Conservation (phyloP, 1,284 basidiomycete genomes). For the Moesziomyces antarcticus region DNA sequence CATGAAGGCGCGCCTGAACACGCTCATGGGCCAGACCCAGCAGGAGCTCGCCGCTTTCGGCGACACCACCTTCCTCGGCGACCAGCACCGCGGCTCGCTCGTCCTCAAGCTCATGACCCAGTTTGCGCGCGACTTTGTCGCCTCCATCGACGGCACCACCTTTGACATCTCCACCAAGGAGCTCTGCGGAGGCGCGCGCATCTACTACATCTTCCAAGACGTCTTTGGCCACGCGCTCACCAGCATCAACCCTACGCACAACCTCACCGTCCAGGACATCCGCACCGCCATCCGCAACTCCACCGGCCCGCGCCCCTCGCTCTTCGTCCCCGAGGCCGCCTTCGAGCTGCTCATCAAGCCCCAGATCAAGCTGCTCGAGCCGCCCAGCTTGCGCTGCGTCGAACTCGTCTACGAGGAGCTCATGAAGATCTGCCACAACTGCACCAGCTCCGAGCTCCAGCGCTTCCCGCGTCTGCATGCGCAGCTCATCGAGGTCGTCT, state of each 20-base stretch:
- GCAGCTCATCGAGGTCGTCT: constrained; percentile 95
- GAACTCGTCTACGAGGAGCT: constrained; percentile 99
- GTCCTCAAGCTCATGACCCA: constrained; percentile 90
- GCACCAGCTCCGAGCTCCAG: constrained; percentile 91
- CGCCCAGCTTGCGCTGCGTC: constrained; percentile 92
- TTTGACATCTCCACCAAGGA: constrained; percentile 98
- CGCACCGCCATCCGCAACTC: constrained; percentile 98
- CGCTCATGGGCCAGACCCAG: constrained; percentile 97
- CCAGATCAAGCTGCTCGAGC: constrained; percentile 95
- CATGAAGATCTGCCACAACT: constrained; percentile 99
- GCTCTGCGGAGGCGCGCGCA: constrained; percentile 94
- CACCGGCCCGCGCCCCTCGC: constrained; percentile 92
- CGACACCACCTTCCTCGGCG: constrained; percentile 90
- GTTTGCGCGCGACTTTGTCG: constrained; percentile 96
- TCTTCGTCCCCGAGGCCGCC: constrained; percentile 96
- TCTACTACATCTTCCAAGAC: constrained; percentile 99
- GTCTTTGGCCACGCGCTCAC: constrained; percentile 92
- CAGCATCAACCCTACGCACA: constrained; percentile 89
- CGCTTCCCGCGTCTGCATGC: constrained; percentile 93
- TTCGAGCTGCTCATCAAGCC: constrained; percentile 98
- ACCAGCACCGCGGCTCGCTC: constrained; percentile 79
- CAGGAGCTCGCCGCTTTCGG: constrained; percentile 97
- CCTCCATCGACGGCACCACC: constrained; percentile 98
- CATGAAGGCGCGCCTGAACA: constrained; percentile 98
- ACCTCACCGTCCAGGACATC: constrained; percentile 93